These are phyloP conservation scores for Fusarium tuaranense DNA, from an alignment of 2,329 filamentous ascomycete genomes.

Conservation along the genomic window DNA sequence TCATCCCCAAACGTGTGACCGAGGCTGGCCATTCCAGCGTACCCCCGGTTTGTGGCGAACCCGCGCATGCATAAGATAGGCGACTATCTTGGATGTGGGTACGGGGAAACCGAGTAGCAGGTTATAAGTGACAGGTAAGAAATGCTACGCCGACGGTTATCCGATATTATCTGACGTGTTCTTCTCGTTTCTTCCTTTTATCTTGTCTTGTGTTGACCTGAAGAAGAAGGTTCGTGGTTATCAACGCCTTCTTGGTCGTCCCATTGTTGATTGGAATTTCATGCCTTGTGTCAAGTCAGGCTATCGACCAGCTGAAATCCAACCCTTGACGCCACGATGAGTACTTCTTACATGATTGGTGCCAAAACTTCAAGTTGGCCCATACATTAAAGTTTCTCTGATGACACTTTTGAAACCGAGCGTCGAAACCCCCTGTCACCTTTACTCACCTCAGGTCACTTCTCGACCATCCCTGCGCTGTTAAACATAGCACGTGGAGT, in stretches of 20 bases:
- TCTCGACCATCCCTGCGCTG: background rate
- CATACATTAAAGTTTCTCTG: conserved; percentile 1
- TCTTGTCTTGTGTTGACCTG: background rate
- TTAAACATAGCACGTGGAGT: background rate
- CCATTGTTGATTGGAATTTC: background rate
- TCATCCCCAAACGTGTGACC: background rate
- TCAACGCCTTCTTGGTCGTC: background rate
- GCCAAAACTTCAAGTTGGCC: background rate
- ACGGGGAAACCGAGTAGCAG: conserved; percentile 1
- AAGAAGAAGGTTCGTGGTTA: background rate
- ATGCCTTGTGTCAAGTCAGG: background rate
- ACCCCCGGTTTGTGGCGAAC: background rate
- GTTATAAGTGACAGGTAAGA: background rate
- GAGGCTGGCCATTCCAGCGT: background rate
- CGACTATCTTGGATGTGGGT: background rate
- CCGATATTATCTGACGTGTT: background rate
- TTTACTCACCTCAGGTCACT: background rate
- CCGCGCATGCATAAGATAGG: background rate
- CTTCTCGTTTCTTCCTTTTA: background rate
- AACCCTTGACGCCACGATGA: background rate
- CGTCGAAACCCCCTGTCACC: background rate
- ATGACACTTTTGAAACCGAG: background rate
- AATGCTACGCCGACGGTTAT: background rate
- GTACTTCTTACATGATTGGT: background rate
- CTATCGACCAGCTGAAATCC: background rate